A percentile compares a stretch with the other conserved stretches of the same genome.
phyloP scores from a whole-genome alignment of 164 flowering plant species.

The Magnolia changhungtana region DNA sequence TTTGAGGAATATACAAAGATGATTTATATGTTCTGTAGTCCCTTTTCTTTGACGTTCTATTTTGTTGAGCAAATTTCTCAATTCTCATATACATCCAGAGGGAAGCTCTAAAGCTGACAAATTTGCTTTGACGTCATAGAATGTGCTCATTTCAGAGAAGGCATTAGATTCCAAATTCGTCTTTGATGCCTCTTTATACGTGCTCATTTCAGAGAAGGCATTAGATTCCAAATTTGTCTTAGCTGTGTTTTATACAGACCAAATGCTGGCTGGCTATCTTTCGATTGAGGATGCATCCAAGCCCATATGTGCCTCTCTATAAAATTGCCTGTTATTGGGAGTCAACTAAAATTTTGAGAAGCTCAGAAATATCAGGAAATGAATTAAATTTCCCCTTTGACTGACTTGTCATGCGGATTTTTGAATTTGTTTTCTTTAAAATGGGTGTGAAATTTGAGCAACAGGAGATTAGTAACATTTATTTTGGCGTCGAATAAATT shows the following conservation, averaged over 20 bases:
- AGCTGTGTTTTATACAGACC: not conserved
- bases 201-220: not conserved
- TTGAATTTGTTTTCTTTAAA: not conserved
- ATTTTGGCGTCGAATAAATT: not conserved
- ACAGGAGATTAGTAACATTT: not conserved
- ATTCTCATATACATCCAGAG: no score
- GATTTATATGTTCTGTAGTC: no score
- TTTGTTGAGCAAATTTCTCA: no score
- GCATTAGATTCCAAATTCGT: not conserved
- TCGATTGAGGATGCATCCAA: not conserved
- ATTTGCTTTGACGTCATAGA: no score
- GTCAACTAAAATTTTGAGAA: not conserved
- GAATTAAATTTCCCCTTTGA: not conserved
- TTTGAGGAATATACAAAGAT: no score
- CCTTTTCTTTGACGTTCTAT: no score
- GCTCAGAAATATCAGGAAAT: not conserved
- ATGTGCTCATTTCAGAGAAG: not conserved
- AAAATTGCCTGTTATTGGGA: not conserved
- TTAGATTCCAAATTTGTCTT: not conserved
- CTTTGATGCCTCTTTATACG: not conserved
- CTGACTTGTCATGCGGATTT: not conserved
- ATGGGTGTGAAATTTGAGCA: not conserved
- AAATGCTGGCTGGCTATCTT: not conserved
- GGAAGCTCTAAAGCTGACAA: no score
- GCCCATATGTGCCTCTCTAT: not conserved